Conservation (phyloP, 495 filamentous ascomycete genomes). For the Penicillium canescens region DNA sequence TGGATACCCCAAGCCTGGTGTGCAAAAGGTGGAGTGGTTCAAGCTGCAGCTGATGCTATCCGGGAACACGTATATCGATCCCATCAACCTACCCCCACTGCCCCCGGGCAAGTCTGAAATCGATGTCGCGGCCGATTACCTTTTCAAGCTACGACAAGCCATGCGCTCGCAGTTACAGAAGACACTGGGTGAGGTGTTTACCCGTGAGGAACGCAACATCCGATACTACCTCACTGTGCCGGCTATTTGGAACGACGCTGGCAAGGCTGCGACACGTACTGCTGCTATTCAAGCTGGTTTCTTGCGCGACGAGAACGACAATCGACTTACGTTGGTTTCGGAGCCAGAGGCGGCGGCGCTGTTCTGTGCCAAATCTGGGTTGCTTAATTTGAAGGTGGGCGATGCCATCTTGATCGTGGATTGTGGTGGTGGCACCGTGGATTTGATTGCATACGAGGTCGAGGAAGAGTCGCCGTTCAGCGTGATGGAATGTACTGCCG, state of each 20-base stretch:
- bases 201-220: conserved; percentile 77
- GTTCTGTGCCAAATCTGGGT: conserved; percentile 76
- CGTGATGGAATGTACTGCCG: conserved; percentile 74
- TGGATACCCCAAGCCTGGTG: conserved; percentile 75
- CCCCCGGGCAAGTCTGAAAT: conserved; percentile 79
- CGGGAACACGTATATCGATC: conserved; percentile 80
- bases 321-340: conserved; percentile 70
- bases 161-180: conserved; percentile 77
- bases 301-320: conserved; percentile 75
- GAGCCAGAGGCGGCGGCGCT: conserved; percentile 78
- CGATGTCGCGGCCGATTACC: conserved; percentile 77
- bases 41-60: conserved; percentile 81
- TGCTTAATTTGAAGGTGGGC: conserved; percentile 73
- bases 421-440: conserved; percentile 78
- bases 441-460: conserved; percentile 80
- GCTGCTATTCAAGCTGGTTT: conserved; percentile 78
- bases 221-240: conserved; percentile 75
- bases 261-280: conserved; percentile 74
- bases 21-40: conserved; percentile 85
- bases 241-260: conserved; percentile 81
- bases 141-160: conserved; percentile 76
- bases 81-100: conserved; percentile 75
- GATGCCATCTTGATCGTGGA: conserved; percentile 79
- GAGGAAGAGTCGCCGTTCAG: conserved; percentile 78
- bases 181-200: conserved; percentile 74